Evolutionary conservation across 2,329 filamentous ascomycete species (phyloP).

Genomic region (Neofusicoccum umdonicola): DNA sequence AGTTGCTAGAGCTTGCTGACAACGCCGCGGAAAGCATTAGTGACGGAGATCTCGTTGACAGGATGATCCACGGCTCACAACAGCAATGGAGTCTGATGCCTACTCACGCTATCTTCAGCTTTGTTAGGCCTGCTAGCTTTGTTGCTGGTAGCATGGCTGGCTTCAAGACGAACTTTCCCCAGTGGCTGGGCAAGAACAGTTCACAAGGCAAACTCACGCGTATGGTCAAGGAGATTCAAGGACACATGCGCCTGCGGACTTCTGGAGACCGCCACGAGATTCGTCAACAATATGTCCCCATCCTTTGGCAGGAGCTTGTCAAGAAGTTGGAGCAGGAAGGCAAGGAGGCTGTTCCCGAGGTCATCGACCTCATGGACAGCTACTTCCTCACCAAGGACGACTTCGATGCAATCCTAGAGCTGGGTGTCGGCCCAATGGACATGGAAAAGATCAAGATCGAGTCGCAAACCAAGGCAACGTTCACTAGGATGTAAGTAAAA

Average conservation of each 20-base stretch:
- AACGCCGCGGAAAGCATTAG: conserved; percentile 93
- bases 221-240: conserved; percentile 88
- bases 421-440: conserved; percentile 82
- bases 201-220: conserved; percentile 70
- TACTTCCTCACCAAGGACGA: conserved; percentile 95
- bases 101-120: conserved; percentile 90
- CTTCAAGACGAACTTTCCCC: conserved; percentile 72
- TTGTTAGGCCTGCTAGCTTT: conserved; percentile 86
- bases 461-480: conserved; percentile 79
- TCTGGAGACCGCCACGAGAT: conserved; percentile 92
- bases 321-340: conserved; percentile 73
- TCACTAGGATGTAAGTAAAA: conserved; percentile 75
- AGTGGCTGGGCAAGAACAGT: conserved; percentile 95
- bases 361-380: conserved; percentile 95
- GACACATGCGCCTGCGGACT: conserved; percentile 89
- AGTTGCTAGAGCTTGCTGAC: conserved; percentile 81
- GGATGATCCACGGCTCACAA: conserved; percentile 97
- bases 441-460: conserved; percentile 76
- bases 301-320: conserved; percentile 79
- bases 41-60: conserved; percentile 91
- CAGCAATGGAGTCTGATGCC: conserved; percentile 99
- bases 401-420: conserved; percentile 86
- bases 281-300: conserved; percentile 87
- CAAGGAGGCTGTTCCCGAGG: conserved; percentile 74
- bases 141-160: conserved; percentile 71